Evolutionary conservation across 805 yeast species (phyloP).

Genomic region (Lachancea fermentati): DNA sequence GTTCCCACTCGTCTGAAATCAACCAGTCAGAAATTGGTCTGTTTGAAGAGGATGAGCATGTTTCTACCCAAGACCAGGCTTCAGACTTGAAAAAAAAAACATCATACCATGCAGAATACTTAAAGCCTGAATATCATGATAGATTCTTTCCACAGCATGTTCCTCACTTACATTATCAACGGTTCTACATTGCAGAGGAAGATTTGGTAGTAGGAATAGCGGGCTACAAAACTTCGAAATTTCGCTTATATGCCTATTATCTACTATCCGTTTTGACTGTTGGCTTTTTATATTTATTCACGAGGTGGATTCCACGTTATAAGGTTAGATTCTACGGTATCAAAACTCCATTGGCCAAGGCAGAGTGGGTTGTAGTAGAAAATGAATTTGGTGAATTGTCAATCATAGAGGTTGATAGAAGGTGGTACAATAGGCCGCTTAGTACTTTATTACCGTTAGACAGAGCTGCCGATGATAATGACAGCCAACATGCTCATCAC

Average conservation of each 20-base stretch:
- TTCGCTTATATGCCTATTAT: constrained; percentile 46
- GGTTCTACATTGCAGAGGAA: constrained; percentile 92
- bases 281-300: constrained; percentile 67
- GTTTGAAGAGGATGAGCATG: constrained; percentile 7
- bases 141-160: constrained; percentile 38
- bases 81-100: constrained; percentile 26
- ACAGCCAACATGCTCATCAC: constrained; percentile 12
- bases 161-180: constrained; percentile 52
- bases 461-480: constrained; percentile 23
- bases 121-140: constrained; percentile 38
- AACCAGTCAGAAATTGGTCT: constrained; percentile 6
- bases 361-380: constrained; percentile 92
- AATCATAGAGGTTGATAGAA: constrained; percentile 49
- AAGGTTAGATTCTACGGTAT: constrained; percentile 63
- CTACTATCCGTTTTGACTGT: constrained; percentile 50
- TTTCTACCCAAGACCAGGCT: constrained; percentile 17
- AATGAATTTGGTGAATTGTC: constrained; percentile 87
- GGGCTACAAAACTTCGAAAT: constrained; percentile 59
- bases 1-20: constrained; percentile 22
- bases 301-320: constrained; percentile 84
- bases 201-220: constrained; percentile 93
- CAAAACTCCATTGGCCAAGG: constrained; percentile 62
- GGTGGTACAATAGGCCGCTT: constrained; percentile 63
- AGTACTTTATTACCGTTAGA: constrained; percentile 52
- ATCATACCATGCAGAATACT: constrained; percentile 25